Evolutionary conservation across 805 yeast genomes (phyloP), one percentile per base, ranked within the genome.

Genomic region (Ogataea paraovalis): DNA sequence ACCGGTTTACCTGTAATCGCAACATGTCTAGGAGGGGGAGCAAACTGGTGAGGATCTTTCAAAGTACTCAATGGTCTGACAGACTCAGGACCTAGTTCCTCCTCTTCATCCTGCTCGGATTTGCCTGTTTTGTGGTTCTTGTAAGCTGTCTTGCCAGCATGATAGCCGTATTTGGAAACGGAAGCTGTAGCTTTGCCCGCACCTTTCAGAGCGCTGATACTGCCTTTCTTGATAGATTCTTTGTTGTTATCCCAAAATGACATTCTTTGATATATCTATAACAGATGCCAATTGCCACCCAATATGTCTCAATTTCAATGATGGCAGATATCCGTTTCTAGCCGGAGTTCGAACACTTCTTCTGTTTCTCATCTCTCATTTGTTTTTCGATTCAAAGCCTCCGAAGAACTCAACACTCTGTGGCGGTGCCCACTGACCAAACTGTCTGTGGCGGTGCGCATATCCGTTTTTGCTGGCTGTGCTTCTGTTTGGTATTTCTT

Each of bases 211-310:
- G 80, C 73, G 20, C 80, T 72, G 5, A 65, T 53, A 2, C 82
- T 76, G 0, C 74, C 83, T 1, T 72, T 56, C 48, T 76, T 77
- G 56, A 80, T 70, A 0, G 76, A 55, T 47, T 62, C 83, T 53
- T 79, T 79, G 61, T 80, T 76, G 44, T 75, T 71, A 18, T 72
- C 73, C 79, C 79, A 75, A 48, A 74, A 75, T 1, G 73, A 64
- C 57, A 69, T 64, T 65, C 56, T 60, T 13, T 43, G 14, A 25
- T 25, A 10, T 25, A 25, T 25, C 28, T 25, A 25, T 7, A 25
- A 10, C 28, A 13, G 34, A 7, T 30, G 34, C 9, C 14, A n/a
- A n/a, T n/a, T n/a, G n/a, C n/a, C n/a, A n/a, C n/a, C n/a, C n/a
- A n/a, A n/a, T n/a, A n/a, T n/a, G n/a, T n/a, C n/a, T n/a, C n/a